phyloP scores from a whole-genome alignment of 345 rosid species.

The Brassica incana region DNA sequence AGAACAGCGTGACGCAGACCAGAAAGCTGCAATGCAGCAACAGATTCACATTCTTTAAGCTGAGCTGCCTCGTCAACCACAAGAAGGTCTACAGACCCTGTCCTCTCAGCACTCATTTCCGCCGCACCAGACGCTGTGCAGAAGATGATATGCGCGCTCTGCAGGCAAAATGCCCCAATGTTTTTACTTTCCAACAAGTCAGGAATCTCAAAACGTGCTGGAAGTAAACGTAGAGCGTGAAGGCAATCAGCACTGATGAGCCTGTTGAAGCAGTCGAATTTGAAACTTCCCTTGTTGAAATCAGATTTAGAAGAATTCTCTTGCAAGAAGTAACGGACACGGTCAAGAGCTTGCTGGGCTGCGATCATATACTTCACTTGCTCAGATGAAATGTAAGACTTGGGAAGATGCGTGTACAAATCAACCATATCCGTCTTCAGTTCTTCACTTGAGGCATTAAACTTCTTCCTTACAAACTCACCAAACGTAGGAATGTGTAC shows the following conservation, averaged over 20 bases:
- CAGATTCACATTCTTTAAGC: constrained; percentile 55
- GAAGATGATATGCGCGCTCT: constrained; percentile 38
- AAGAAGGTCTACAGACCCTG: constrained; percentile 22
- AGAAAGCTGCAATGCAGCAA: constrained; percentile 42
- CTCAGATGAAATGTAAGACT: constrained; percentile 22
- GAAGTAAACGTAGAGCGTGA: background rate
- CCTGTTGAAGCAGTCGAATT: background rate
- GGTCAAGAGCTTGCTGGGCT: constrained; percentile 24
- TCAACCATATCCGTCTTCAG: constrained; percentile 32
- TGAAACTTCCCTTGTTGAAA: constrained; percentile 5
- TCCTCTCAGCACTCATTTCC: constrained; percentile 12
- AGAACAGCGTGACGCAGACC: constrained; percentile 49
- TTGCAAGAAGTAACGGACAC: background rate
- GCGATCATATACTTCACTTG: constrained; percentile 26
- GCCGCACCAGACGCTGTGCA: constrained; percentile 48
- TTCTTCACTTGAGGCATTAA: background rate
- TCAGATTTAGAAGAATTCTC: background rate
- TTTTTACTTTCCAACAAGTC: background rate
- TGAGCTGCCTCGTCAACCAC: constrained; percentile 59
- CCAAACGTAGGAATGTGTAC: constrained; percentile 2
- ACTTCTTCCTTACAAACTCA: constrained; percentile 28
- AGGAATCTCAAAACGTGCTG: background rate
- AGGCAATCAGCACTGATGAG: background rate
- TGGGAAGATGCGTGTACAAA: constrained; percentile 43
- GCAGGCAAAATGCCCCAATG: constrained; percentile 24